phyloP scores from a whole-genome alignment of 2,329 filamentous ascomycete species.

The Aspergillus fumigatus region DNA sequence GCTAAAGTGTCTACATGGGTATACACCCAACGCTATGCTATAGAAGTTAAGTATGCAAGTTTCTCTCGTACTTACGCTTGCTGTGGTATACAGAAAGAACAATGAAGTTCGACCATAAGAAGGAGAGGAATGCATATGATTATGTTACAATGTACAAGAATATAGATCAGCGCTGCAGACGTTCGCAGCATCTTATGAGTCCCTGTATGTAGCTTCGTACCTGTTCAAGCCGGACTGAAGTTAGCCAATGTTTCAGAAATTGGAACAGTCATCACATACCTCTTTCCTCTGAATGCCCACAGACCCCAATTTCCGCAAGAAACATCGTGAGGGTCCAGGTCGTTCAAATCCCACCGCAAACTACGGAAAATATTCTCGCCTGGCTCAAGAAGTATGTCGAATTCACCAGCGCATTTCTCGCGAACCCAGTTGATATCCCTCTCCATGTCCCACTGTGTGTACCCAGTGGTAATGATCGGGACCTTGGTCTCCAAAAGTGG shows the following conservation, averaged over 20 bases:
- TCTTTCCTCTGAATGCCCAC: conserved; percentile 96
- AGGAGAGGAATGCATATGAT: background rate
- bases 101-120: background rate
- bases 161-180: conserved; percentile 1
- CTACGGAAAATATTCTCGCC: conserved; percentile 94
- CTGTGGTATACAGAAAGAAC: background rate
- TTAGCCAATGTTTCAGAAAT: conserved; percentile 3
- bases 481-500: conserved; percentile 91
- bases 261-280: conserved; percentile 51
- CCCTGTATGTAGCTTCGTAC: conserved; percentile 37
- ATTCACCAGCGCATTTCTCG: conserved; percentile 80
- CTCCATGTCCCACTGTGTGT: conserved; percentile 92
- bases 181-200: conserved; percentile 12
- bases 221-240: conserved; percentile 15
- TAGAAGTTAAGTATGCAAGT: background rate
- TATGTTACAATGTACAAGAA: background rate
- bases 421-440: conserved; percentile 87
- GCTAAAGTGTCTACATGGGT: background rate
- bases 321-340: conserved; percentile 87
- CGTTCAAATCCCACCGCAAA: conserved; percentile 93
- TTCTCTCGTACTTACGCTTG: background rate
- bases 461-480: conserved; percentile 89
- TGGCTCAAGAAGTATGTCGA: conserved; percentile 85
- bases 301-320: conserved; percentile 96
- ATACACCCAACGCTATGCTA: background rate